A percentile compares a stretch with the other conserved stretches of the same genome.
Evolutionary conservation across 169 alveolate genomes (phyloP).

Genomic region (Cyclospora cayetanensis): DNA sequence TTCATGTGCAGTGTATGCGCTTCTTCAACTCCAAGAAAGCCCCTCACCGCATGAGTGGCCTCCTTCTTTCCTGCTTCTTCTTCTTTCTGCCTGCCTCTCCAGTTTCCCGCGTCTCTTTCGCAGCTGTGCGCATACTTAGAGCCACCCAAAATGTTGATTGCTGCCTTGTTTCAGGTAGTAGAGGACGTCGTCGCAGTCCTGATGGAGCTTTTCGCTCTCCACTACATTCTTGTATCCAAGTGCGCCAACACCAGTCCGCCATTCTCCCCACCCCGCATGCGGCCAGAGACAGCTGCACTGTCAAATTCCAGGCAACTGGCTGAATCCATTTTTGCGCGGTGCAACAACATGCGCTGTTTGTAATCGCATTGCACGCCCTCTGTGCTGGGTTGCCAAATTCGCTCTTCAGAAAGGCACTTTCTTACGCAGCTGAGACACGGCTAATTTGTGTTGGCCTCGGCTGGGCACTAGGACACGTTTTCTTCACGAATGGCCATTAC

Average conservation of each 20-base stretch:
- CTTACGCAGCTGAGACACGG: constrained; percentile 57
- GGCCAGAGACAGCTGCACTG: background rate
- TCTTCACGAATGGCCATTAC: constrained; percentile 38
- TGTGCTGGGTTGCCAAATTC: background rate
- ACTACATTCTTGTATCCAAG: background rate
- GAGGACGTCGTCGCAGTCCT: constrained; percentile 7
- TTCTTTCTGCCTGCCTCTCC: background rate
- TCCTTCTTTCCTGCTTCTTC: background rate
- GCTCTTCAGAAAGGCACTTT: constrained; percentile 26
- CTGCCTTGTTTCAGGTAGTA: background rate
- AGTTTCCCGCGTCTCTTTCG: background rate
- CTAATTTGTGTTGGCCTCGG: constrained; percentile 68
- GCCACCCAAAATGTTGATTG: background rate
- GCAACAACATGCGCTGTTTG: background rate
- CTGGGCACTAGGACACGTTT: constrained; percentile 56
- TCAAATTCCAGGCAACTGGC: background rate
- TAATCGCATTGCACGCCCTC: background rate
- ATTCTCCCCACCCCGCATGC: background rate
- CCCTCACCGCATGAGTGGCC: background rate
- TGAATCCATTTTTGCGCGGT: background rate
- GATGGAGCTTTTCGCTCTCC: background rate
- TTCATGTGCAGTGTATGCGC: constrained; percentile 61
- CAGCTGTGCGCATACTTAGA: background rate
- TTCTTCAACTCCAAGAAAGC: background rate
- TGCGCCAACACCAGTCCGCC: background rate